Base-by-base conservation (phyloP, 768 basidiomycete species). In the Tylopilus subfusipes region DNA sequence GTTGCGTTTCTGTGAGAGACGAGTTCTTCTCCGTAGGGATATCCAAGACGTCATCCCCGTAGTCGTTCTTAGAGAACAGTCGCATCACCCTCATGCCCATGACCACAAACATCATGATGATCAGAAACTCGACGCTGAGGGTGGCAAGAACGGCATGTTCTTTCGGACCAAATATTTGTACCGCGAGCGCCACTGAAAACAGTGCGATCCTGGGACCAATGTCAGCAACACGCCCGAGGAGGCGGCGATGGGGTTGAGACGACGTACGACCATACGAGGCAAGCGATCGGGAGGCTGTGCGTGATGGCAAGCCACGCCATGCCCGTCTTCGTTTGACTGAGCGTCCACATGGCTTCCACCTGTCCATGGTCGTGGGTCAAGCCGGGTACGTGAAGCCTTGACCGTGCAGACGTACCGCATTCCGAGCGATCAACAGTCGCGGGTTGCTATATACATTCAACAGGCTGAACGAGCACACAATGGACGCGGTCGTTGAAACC, bases 181-280 rank as follows among this genome's bases (percentile, higher is more conserved):
- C 14, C 18, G 27, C 27, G n/a, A 61, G 55, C 13, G 60, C 60
- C 2, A 27, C 1, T 1, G 49, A 45, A 18, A 61, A 63, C n/a
- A 63, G 34, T 1, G 10, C 16, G 13, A 59, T 61, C 14, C 55
- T 61, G 19, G 2, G 36, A 19, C 6, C 31, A 9, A 25, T 16
- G 3, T 31, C 7, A 25, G 14, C 34, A 22, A 29, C n/a, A 42
- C 18, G 22, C 13, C 6, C 9, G 43, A 14, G 13, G 16, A 19
- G 3, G 7, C 24, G 2, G 22, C 7, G 13, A 4, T 5, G 36
- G n/a, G 19, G 25, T n/a, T 1, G 11, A 46, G 13, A 42, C 12
- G 34, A 59, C 57, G 14, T 47, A 63, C 61, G 61, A 59, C 57
- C 61, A 63, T 22, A 49, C 30, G 16, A 59, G 53, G 6, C 36